Evolutionary conservation across 331 rosid genomes (phyloP).

Genomic region (Saraca asoca): DNA sequence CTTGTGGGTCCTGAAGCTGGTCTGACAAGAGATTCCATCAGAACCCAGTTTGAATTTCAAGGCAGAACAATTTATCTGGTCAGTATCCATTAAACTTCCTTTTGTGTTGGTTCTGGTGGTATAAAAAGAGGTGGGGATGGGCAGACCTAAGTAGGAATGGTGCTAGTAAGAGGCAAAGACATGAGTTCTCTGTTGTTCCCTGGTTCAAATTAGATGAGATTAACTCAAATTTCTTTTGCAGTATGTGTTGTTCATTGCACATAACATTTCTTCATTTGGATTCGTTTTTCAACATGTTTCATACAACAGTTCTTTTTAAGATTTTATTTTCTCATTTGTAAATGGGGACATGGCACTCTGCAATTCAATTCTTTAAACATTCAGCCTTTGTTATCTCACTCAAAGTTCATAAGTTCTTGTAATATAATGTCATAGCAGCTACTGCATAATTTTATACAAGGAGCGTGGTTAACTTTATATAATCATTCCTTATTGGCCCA

Average conservation of each 20-base stretch:
- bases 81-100: constrained; percentile 19
- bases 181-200: constrained; percentile 17
- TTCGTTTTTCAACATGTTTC: no score
- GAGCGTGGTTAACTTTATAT: constrained; percentile 18
- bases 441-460: constrained; percentile 6
- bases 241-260: background rate
- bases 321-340: background rate
- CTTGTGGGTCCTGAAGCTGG: constrained; percentile 99
- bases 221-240: background rate
- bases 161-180: constrained; percentile 28
- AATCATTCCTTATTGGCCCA: background rate
- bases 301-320: background rate
- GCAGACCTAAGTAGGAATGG: constrained; percentile 20
- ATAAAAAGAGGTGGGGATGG: constrained; percentile 5
- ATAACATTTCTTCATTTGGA: no score
- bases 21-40: constrained; percentile 88
- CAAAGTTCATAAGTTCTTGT: constrained; percentile 10
- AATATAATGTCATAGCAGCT: constrained; percentile 13
- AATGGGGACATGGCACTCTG: constrained; percentile 1
- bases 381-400: background rate
- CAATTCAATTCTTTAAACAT: background rate
- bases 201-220: constrained; percentile 2
- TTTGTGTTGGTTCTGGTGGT: constrained; percentile 23
- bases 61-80: constrained; percentile 87
- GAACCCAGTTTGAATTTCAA: constrained; percentile 86